Evolutionary conservation across 345 rosid genomes (phyloP).

Genomic region (Atalantia buxifolia): DNA sequence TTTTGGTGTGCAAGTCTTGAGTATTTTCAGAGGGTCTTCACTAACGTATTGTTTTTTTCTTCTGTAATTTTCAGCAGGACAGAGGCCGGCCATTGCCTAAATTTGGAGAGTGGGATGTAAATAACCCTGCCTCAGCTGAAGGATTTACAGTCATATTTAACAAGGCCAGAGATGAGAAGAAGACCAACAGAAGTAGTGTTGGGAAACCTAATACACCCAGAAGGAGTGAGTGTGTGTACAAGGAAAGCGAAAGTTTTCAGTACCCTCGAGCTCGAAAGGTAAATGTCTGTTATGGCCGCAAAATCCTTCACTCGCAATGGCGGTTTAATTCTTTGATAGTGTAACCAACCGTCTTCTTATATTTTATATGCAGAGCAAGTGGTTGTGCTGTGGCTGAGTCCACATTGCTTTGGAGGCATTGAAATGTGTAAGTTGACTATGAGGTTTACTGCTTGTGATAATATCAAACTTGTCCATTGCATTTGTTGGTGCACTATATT

Average conservation of each 20-base stretch:
- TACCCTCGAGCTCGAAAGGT: background rate
- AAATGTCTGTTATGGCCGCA: background rate
- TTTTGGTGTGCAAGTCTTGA: background rate
- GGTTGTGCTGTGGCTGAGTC: slow-evolving; percentile 22
- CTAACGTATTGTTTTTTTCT: background rate
- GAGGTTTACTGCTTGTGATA: background rate
- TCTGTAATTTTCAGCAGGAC: background rate
- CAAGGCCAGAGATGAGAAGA: slow-evolving; percentile 29
- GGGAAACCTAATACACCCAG: background rate
- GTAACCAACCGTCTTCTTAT: background rate
- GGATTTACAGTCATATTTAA: slow-evolving; percentile 29
- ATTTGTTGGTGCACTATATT: no score
- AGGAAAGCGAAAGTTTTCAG: background rate
- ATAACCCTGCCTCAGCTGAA: slow-evolving; percentile 31
- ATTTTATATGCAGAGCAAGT: slow-evolving; percentile 4
- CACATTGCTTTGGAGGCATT: background rate
- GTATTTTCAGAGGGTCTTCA: background rate
- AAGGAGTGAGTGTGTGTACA: background rate
- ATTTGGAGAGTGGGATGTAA: slow-evolving; percentile 35
- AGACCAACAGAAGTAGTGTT: background rate
- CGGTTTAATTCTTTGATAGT: background rate
- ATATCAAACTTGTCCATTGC: background rate
- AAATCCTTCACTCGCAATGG: background rate
- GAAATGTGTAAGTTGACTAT: background rate
- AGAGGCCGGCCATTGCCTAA: slow-evolving; percentile 25